Evolutionary conservation across 2,329 filamentous ascomycete genomes (phyloP), one percentile per base, ranked within the genome.

Genomic region (Neodidymelliopsis sp.): DNA sequence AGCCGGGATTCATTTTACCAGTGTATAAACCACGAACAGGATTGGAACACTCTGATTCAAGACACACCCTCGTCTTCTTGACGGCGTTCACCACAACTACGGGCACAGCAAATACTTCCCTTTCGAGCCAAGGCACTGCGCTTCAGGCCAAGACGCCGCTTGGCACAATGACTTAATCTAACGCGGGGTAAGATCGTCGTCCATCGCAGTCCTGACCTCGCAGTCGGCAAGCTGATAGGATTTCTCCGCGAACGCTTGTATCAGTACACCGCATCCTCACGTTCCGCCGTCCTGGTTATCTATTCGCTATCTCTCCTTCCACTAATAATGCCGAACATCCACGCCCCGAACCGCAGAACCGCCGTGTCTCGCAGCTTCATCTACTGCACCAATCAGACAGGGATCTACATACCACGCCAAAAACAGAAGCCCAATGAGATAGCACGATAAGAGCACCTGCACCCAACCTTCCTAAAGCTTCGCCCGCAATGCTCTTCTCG

Each of bases 381-480:
- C 33, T 56, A 29, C 25, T 53, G 24, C 44, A 38, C 65, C 66
- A 66, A 68, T 66, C 57, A 66, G 39, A 52, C 38, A 39, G 38
- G 37, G 57, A 59, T 62, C 56, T 57, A 38, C 59, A 55, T 30
- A 28, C 34, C 27, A 45, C 15, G 30, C 49, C 27, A 30, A 49
- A 54, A 27, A 42, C 16, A 48, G 53, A 51, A 29, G 31, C 55
- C 66, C 65, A 69, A 70, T 69, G 49, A 58, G 33, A 56, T 33
- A 29, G 45, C 36, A 51, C 53, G 62, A 67, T 67, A 66, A 65
- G 63, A 49, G 49, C 66, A 69, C 60, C 54, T 60, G 57, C 42
- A 40, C 49, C 19, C 38, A 36, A 38, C 35, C 44, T 46, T 54
- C 43, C 50, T 33, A 43, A 51, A 43, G 24, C 30, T 39, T 42